Evolutionary conservation across 306 rosid species (phyloP), one percentile per base, ranked within the genome.

Genomic region (Cucurbita argyrosperma): DNA sequence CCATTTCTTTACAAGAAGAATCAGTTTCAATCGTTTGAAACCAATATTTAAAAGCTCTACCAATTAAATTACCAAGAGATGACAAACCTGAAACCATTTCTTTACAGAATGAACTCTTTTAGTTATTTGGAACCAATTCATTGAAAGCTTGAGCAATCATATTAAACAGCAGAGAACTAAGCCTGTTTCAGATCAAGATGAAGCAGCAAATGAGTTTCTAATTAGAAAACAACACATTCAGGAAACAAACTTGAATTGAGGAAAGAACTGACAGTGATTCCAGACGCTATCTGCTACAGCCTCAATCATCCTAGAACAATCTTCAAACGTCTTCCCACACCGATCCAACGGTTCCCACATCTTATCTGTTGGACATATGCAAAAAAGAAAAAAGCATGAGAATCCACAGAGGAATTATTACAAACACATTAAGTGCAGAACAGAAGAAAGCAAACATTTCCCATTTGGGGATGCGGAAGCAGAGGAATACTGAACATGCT

Each of bases 181-280:
- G 15, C 26, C 10, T 40, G 10, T 42, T n/a, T n/a, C 51, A 63
- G 6, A 40, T 63, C 51, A 63, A 63, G n/a, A 2, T 63, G 35
- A 63, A 63, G 70, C 30, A 66, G 51, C 51, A 46, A 46, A 66
- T 21, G 54, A 37, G 19, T n/a, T 64, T 64, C 8, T 7, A 14
- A 15, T 38, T 38, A 62, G 52, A 65, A 42, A 66, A 8, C 54
- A 66, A 40, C 26, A 64, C 50, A 45, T 26, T 68, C 57, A 23
- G 8, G 1, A 23, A 68, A 47, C 57, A 13, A 45, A 66, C 13
- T 45, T 23, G 42, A 47, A 68, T 68, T 13, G 38, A 68, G 43
- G 13, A 16, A 14, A 76, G 46, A 72, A 79, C 91, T 85, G 49
- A 92, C 96, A 35, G 80, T 92, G 96, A 77, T 90, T 79, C 94